These are phyloP conservation scores for Chrysoporthe cubensis DNA, from an alignment of 2,329 filamentous ascomycete species.

Conservation along the genomic window DNA sequence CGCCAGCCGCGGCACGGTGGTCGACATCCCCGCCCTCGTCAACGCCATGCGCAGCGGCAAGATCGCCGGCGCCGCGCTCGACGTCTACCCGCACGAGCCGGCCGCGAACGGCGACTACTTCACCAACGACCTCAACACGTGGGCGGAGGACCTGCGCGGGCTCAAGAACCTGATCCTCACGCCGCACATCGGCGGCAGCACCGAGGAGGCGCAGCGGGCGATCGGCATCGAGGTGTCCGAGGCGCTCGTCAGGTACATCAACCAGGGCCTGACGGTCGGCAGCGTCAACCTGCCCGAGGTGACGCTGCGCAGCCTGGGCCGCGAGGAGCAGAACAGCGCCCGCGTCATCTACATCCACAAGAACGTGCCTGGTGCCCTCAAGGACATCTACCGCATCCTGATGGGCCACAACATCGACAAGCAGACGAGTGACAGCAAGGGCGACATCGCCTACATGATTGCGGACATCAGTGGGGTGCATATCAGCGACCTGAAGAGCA, in stretches of 20 bases:
- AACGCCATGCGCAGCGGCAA: conserved; percentile 84
- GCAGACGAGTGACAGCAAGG: conserved; percentile 95
- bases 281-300: conserved; percentile 98
- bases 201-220: conserved; percentile 94
- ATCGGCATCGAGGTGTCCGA: conserved; percentile 93
- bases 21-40: conserved; percentile 91
- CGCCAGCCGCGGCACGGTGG: conserved; percentile 88
- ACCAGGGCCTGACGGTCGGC: conserved; percentile 87
- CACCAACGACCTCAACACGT: conserved; percentile 78
- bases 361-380: conserved; percentile 93
- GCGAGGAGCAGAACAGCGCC: conserved; percentile 87
- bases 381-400: conserved; percentile 93
- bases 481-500: conserved; percentile 78
- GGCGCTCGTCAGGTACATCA: conserved; percentile 90
- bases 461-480: conserved; percentile 92
- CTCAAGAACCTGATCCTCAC: conserved; percentile 94
- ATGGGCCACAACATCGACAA: conserved; percentile 98
- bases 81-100: conserved; percentile 94
- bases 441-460: conserved; percentile 96
- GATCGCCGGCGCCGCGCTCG: conserved; percentile 90
- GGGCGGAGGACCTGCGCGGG: conserved; percentile 81
- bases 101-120: conserved; percentile 96
- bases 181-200: conserved; percentile 96
- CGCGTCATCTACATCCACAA: conserved; percentile 95
- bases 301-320: conserved; percentile 82